Conservation (phyloP, 73 alveolate genomes). For the Durusdinium trenchii region DNA sequence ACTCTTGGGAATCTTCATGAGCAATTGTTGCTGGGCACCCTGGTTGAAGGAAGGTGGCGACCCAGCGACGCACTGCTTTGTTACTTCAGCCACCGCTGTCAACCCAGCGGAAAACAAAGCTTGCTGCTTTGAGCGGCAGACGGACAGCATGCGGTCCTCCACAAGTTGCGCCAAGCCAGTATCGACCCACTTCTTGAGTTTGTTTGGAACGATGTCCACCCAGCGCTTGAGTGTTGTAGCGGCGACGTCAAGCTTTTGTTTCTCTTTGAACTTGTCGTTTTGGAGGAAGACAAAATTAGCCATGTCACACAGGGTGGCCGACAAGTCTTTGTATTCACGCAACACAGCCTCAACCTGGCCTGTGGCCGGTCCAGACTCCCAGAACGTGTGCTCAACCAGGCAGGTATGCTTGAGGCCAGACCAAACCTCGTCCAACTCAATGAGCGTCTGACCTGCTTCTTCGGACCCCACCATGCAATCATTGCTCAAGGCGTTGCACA, state of each 20-base stretch:
- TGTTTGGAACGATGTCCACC: background rate
- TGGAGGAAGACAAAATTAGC: background rate
- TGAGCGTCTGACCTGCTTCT: background rate
- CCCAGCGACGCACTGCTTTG: background rate
- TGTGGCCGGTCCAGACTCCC: background rate
- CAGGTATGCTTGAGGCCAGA: slow-evolving; percentile 10
- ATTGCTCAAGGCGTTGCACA: background rate
- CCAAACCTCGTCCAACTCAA: background rate
- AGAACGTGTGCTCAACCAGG: background rate
- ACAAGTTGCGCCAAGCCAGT: background rate
- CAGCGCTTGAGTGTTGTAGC: background rate
- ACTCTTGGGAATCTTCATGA: slow-evolving; percentile 9
- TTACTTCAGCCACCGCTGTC: background rate
- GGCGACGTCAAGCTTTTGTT: background rate
- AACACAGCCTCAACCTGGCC: background rate
- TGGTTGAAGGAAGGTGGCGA: background rate
- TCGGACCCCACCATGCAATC: background rate
- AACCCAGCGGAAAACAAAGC: slow-evolving; percentile 38
- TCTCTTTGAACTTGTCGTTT: background rate
- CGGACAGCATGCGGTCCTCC: background rate
- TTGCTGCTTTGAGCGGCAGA: background rate
- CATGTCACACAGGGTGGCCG: background rate
- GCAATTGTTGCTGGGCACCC: background rate
- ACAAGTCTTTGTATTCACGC: background rate
- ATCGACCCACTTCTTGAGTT: background rate